Evolutionary conservation across 208 protist species (phyloP), one percentile per base, ranked within the genome.

Genomic region (Wallacemonas sp.): DNA sequence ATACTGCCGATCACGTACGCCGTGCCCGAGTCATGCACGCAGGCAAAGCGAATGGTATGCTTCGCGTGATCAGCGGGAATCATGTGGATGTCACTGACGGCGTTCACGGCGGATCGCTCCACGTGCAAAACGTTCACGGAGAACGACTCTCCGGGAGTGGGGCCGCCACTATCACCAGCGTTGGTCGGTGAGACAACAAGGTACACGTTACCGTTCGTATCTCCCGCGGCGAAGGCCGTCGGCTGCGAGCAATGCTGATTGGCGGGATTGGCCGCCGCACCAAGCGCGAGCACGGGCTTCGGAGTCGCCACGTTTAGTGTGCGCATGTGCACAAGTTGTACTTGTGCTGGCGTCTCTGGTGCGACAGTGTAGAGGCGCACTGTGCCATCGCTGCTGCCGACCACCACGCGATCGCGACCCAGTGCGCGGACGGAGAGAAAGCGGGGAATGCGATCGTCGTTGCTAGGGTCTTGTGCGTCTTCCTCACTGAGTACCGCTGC

Each of bases 321-420:
- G 19, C 56, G 19, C 19, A 46, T 17, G 58, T 17, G n/a, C n/a
- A n/a, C n/a, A n/a, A 36, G 6, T 27, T 27, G 30, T 12, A 49
- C 52, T 12, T n/a, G n/a, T n/a, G 29, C 21, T 1, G 5, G 14
- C n/a, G 21, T 24, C 44, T 30, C 14, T 26, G n/a, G n/a, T 16
- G 33, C 19, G 6, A 23, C 23, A 33, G 1, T 21, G 30, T 43
- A 36, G n/a, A 8, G 6, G 24, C 75, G 60, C 36, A 94, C 19
- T 6, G 48, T 72, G 14, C 75, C 88, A 58, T 91, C 88, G 68
- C 88, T 94, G 74, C 80, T 64, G 58, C 88, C 88, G 0, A 91
- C 78, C 1, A 80, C 61, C 19, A 91, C 43, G 11, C 65, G 36
- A 1, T 64, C 49, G 21, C 54, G 16, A 6, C 26, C 49, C 39